Conservation (phyloP, 257 asterid species). For the Thymus mandschuricus region DNA sequence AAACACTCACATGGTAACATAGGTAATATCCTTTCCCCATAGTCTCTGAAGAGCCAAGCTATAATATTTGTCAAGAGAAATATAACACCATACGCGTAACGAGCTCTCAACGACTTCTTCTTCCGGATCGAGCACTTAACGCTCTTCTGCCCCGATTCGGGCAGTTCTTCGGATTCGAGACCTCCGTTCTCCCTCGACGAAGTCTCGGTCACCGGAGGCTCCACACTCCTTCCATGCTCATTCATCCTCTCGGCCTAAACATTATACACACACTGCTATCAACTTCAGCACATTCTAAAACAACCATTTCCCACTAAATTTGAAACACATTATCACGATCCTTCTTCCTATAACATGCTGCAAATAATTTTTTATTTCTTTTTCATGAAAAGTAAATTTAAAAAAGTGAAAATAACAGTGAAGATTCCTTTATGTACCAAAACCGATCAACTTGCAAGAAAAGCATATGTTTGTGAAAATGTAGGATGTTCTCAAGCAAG, state of each 20-base stretch:
- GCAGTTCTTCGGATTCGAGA: slow-evolving; percentile 27
- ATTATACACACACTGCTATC: neutral
- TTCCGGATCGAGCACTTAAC: slow-evolving; percentile 40
- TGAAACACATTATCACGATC: slow-evolving; percentile 22
- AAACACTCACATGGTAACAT: slow-evolving; percentile 65
- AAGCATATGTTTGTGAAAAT: slow-evolving; percentile 38
- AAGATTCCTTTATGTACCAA: slow-evolving; percentile 39
- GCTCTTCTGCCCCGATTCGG: slow-evolving; percentile 36
- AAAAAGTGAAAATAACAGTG: slow-evolving; percentile 24
- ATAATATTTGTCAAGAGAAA: slow-evolving; percentile 67
- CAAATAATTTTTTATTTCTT: neutral
- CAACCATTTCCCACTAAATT: slow-evolving; percentile 21
- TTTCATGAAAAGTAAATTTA: neutral
- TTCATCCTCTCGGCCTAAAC: slow-evolving; percentile 40
- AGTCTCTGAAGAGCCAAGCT: slow-evolving; percentile 89
- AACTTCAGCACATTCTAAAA: slow-evolving; percentile 17
- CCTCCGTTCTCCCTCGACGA: slow-evolving; percentile 34
- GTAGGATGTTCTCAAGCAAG: slow-evolving; percentile 41
- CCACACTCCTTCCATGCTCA: slow-evolving; percentile 37
- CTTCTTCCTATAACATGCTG: neutral
- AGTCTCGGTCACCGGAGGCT: slow-evolving; percentile 35
- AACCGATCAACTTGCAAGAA: slow-evolving; percentile 43
- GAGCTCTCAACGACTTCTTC: slow-evolving; percentile 69
- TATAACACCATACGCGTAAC: slow-evolving; percentile 74
- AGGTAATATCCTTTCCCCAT: slow-evolving; percentile 67